Evolutionary conservation across 2,329 filamentous ascomycete species (phyloP).

Genomic region (Hymenoscyphus fraxineus): DNA sequence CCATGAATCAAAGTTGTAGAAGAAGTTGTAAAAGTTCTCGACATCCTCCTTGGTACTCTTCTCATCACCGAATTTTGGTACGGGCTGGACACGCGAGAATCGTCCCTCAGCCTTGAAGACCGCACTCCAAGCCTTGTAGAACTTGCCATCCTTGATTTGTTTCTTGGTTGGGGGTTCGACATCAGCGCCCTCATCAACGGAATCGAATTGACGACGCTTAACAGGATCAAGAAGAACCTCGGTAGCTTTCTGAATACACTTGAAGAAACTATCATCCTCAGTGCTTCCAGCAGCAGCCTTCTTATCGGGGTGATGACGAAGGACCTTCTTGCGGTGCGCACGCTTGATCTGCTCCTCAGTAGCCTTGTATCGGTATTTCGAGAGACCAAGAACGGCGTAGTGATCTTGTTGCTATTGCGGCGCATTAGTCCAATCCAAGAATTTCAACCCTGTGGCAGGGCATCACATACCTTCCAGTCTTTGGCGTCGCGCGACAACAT

Average conservation of each 20-base stretch:
- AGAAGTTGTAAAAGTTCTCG: conserved; percentile 98
- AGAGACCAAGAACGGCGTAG: conserved; percentile 91
- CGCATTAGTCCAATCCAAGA: conserved; percentile 16
- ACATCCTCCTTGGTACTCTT: conserved; percentile 85
- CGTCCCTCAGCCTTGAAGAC: conserved; percentile 90
- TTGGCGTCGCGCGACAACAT: conserved; percentile 92
- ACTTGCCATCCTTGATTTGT: conserved; percentile 78
- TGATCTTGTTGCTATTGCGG: conserved; percentile 77
- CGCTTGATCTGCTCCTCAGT: conserved; percentile 99
- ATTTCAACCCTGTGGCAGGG: background rate
- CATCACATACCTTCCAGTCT: conserved; percentile 85
- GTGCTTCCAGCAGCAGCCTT: conserved; percentile 83
- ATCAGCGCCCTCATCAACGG: conserved; percentile 89
- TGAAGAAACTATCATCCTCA: conserved; percentile 99
- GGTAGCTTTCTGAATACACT: conserved; percentile 98
- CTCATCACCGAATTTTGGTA: conserved; percentile 80
- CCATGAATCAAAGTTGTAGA: conserved; percentile 99
- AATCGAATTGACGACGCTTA: conserved; percentile 93
- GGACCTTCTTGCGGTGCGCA: conserved; percentile 98
- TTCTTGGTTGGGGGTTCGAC: conserved; percentile 93
- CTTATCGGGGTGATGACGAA: conserved; percentile 98
- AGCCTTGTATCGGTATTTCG: conserved; percentile 86
- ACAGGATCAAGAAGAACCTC: conserved; percentile 89
- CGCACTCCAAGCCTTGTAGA: conserved; percentile 88
- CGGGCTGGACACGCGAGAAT: conserved; percentile 88